phyloP scores from a whole-genome alignment of 75 land plant species.

The Cunninghamia lanceolata region DNA sequence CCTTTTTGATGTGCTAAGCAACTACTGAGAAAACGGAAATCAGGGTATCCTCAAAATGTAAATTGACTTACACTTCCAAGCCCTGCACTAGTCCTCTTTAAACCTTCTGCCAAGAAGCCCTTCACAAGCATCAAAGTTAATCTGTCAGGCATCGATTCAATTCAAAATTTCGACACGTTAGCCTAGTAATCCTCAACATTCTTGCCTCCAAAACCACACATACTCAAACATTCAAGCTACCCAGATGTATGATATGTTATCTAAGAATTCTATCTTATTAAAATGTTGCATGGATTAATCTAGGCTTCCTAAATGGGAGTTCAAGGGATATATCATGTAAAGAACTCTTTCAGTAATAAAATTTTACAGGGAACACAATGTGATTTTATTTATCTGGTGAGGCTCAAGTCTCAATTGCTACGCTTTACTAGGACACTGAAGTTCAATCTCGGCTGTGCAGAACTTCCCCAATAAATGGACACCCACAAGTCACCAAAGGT shows the following conservation, averaged over 20 bases:
- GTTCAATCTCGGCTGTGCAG: background rate
- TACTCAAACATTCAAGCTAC: background rate
- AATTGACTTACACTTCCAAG: slow-evolving; percentile 85
- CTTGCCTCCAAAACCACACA: background rate
- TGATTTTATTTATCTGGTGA: background rate
- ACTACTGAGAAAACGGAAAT: background rate
- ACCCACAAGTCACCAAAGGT: background rate
- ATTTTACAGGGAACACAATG: background rate
- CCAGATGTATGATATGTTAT: background rate
- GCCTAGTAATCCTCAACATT: background rate
- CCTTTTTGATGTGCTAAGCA: background rate
- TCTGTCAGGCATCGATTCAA: background rate
- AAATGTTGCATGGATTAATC: background rate
- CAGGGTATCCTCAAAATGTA: background rate
- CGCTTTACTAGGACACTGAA: background rate
- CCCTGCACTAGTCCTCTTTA: slow-evolving; percentile 91
- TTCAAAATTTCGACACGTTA: background rate
- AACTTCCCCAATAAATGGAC: background rate
- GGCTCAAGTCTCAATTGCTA: background rate
- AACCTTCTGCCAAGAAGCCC: slow-evolving; percentile 97
- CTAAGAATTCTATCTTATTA: background rate
- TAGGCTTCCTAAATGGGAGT: background rate
- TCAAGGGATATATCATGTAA: background rate
- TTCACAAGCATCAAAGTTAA: slow-evolving; percentile 21
- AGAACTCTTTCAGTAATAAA: slow-evolving; percentile 1